phyloP scores from a whole-genome alignment of 139 green algal genomes.

The Nannochloris sp. region DNA sequence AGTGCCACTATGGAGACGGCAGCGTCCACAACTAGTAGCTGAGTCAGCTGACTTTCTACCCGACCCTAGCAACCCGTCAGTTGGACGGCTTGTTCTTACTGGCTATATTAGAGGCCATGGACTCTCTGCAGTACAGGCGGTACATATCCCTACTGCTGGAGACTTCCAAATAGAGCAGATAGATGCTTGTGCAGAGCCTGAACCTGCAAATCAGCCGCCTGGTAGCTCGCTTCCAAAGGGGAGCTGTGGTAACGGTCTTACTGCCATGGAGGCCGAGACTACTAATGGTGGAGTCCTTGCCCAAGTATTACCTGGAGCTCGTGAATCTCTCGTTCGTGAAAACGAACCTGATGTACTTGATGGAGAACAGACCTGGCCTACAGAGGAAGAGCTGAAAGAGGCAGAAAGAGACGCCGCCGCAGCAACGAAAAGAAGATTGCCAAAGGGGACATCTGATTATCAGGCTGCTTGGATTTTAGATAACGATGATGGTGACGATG shows the following conservation, averaged over 20 bases:
- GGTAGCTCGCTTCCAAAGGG: background rate
- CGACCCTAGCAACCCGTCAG: background rate
- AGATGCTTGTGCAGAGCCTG: slow-evolving; percentile 30
- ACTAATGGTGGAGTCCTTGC: slow-evolving; percentile 29
- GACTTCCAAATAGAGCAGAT: slow-evolving; percentile 73
- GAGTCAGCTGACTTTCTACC: slow-evolving; percentile 41
- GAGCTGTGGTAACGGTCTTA: background rate
- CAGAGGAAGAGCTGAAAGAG: slow-evolving; percentile 53
- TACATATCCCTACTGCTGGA: slow-evolving; percentile 67
- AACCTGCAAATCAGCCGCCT: background rate
- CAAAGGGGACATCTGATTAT: slow-evolving; percentile 83
- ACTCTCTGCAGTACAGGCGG: slow-evolving; percentile 63
- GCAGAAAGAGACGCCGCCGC: slow-evolving; percentile 21
- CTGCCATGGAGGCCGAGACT: slow-evolving; percentile 16
- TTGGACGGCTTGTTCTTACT: slow-evolving; percentile 24
- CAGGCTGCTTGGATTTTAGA: slow-evolving; percentile 90
- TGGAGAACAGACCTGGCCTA: slow-evolving; percentile 90
- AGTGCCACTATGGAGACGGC: slow-evolving; percentile 62
- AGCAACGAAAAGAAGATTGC: slow-evolving; percentile 36
- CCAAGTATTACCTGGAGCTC: slow-evolving; percentile 30
- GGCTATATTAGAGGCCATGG: slow-evolving; percentile 59
- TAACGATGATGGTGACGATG: slow-evolving; percentile 28
- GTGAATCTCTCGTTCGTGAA: slow-evolving; percentile 53
- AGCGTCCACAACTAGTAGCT: slow-evolving; percentile 60
- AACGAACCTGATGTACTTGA: slow-evolving; percentile 49